Percentiles rank a stretch among this genome's conserved stretches.
phyloP scores from a whole-genome alignment of 2,329 filamentous ascomycete genomes.

The Nemania sp. region DNA sequence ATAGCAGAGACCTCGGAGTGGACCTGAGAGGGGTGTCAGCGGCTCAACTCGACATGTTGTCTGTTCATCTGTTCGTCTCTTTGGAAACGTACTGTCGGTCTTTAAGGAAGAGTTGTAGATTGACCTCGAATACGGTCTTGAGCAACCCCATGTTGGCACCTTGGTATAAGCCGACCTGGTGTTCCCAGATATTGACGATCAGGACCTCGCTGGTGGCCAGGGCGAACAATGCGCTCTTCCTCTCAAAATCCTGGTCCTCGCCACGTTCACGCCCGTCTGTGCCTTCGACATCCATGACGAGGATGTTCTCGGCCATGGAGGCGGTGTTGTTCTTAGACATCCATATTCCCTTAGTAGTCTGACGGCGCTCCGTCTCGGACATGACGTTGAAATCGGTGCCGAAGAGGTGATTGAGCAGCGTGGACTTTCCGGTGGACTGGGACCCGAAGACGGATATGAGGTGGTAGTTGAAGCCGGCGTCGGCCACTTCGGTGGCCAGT shows the following conservation, averaged over 20 bases:
- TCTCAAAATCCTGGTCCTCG: conserved; percentile 98
- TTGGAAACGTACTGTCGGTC: conserved; percentile 74
- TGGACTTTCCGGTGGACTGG: conserved; percentile 98
- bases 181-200: conserved; percentile 99
- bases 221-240: conserved; percentile 96
- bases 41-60: conserved; percentile 1
- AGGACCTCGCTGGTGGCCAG: conserved; percentile 96
- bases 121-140: conserved; percentile 99
- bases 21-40: conserved; percentile 58
- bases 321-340: conserved; percentile 92
- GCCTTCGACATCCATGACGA: conserved; percentile 99
- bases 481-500: conserved; percentile 75
- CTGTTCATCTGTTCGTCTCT: too few relatives aligned
- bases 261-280: conserved; percentile 95
- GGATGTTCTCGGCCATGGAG: conserved; percentile 92
- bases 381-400: conserved; percentile 97
- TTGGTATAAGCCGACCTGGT: conserved; percentile 97
- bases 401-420: conserved; percentile 92
- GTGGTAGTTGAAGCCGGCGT: conserved; percentile 97
- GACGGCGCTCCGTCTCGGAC: conserved; percentile 89
- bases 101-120: conserved; percentile 94
- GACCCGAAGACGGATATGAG: conserved; percentile 98
- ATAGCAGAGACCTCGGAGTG: conserved; percentile 86
- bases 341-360: conserved; percentile 99
- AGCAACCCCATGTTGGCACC: conserved; percentile 98